Evolutionary conservation across 495 filamentous ascomycete genomes (phyloP), one percentile per base, ranked within the genome.

Genomic region (Penicillium canariense): DNA sequence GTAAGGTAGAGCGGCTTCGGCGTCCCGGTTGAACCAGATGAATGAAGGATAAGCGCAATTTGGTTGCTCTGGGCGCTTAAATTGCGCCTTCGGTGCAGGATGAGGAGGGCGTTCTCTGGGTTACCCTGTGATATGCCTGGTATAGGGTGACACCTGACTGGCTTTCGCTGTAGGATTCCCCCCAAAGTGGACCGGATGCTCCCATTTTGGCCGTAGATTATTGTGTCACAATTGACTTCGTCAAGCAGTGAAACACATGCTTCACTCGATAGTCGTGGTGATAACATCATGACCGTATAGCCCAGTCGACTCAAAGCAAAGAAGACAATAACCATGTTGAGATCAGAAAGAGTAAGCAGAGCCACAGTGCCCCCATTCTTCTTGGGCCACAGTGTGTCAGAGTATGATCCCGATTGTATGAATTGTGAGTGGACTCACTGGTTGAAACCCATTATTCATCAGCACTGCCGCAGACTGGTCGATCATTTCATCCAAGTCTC

Each of bases 231-330:
- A 3, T 67, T 56, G 5, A 77, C 76, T 12, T 70, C 67, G 38
- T 74, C 60, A 1, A 86, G 69, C 4, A 86, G 61, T 27, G 79
- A 76, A 14, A 77, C 70, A 53, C 76, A 81, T 26, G 82, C 83
- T 4, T 68, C 63, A 0, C 75, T 67, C 7, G 79, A 73, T 14
- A 86, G 65, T 32, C 84, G 77, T 14, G 81, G 81, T 0, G 84
- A 87, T 10, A 87, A 66, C 55, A 81, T 78, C 59, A 87, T 73
- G 20, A 78, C 71, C 5, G 77, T 81, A 55, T 80, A 82, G 22
- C 83, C 84, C 3, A 85, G 63, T 15, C 84, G 74, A 46, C 74
- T 77, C 5, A 86, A 69, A 1, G 81, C 84, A 46, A 84, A 83
- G 34, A 84, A 75, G 1, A 78, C 75, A 48, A 83, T 52, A 2